A percentile compares a stretch with the other conserved stretches of the same genome.
phyloP scores from a whole-genome alignment of 2,329 filamentous ascomycete species.

The Aspergillus jensenii region DNA sequence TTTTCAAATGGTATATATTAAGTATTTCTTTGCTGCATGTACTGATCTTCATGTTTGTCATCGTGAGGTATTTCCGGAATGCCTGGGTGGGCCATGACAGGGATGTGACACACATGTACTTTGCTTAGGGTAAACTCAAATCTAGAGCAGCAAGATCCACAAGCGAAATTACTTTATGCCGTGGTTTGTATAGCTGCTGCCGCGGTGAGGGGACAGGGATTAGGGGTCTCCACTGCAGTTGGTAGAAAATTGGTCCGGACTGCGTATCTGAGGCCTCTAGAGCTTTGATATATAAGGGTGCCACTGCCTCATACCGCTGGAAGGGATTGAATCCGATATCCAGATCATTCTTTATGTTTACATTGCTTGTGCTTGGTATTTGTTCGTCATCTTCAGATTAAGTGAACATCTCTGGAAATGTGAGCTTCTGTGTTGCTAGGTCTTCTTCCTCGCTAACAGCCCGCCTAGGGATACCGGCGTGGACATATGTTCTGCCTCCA shows the following conservation, averaged over 20 bases:
- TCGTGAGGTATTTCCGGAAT: not conserved
- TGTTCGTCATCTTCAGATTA: not conserved
- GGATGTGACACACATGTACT: not conserved
- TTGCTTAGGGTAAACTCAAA: not conserved
- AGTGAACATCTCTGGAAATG: not conserved
- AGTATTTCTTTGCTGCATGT: not conserved
- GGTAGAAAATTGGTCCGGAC: not conserved
- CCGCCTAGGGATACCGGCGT: not conserved
- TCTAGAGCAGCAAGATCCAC: not conserved
- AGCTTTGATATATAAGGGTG: not conserved
- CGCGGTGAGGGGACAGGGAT: not conserved
- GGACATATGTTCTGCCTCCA: not conserved
- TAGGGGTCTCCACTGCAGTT: not conserved
- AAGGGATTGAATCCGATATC: not conserved
- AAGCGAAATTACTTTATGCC: not conserved
- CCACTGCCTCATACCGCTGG: not conserved
- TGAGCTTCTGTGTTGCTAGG: not conserved
- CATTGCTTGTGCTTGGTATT: not conserved
- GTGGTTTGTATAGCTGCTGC: not conserved
- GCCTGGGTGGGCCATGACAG: not conserved
- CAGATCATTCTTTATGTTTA: not conserved
- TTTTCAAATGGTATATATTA: not conserved
- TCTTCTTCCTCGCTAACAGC: not conserved
- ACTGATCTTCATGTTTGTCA: not conserved
- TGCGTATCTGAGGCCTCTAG: not conserved